A percentile compares a stretch with the other conserved stretches of the same genome.
Evolutionary conservation across 345 rosid species (phyloP).

Genomic region (Ricinus communis): DNA sequence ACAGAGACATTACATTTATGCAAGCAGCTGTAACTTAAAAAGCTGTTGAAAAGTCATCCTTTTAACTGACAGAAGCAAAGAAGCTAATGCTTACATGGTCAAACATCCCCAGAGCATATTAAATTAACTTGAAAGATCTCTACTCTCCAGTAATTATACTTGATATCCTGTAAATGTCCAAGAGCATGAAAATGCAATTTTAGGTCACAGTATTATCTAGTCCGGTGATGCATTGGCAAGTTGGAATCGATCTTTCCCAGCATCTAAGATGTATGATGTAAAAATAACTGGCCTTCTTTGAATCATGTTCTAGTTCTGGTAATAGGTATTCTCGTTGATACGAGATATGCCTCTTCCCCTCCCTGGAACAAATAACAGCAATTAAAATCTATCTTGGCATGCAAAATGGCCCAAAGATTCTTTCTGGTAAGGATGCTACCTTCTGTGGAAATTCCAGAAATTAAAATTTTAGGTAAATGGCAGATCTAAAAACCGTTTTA

Average conservation of each 20-base stretch:
- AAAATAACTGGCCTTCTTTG: conserved; percentile 5
- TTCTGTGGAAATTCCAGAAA: no score
- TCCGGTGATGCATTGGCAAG: not conserved
- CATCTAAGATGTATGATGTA: not conserved
- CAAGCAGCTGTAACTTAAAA: no score
- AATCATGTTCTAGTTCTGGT: not conserved
- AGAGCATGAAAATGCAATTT: not conserved
- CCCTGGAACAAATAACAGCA: conserved; percentile 14
- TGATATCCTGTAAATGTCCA: not conserved
- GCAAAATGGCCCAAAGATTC: not conserved
- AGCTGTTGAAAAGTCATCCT: no score
- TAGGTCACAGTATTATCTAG: not conserved
- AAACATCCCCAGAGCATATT: no score
- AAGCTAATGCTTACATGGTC: no score
- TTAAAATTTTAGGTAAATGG: no score
- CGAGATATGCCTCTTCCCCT: conserved; percentile 32
- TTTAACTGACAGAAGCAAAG: no score
- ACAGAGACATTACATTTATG: no score
- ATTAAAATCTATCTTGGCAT: not conserved
- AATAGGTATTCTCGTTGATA: conserved; percentile 5
- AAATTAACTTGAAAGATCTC: no score
- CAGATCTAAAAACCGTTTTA: no score
- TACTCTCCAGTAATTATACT: no score
- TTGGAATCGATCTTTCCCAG: not conserved
- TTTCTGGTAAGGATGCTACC: not conserved